Percentiles rank a stretch among this genome's conserved stretches.
Conservation (phyloP, 441 rosid species). For the Euphorbia celastroides region DNA sequence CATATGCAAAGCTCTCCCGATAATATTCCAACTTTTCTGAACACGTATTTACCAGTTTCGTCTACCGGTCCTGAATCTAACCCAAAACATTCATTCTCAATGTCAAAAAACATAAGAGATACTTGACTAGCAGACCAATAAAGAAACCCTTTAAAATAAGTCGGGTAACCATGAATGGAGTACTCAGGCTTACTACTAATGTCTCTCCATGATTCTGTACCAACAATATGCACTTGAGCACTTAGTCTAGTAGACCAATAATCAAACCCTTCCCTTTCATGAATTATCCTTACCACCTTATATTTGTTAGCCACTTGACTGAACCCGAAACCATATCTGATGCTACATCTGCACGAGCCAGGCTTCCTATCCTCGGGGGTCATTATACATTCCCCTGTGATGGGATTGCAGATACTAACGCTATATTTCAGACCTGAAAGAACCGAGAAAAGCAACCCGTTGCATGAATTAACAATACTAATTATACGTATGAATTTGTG, state of each 20-base stretch:
- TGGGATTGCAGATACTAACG: no score
- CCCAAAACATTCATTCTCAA: neutral
- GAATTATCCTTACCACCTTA: neutral
- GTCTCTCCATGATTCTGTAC: neutral
- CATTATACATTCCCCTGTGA: no score
- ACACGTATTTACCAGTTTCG: neutral
- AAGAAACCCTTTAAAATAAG: neutral
- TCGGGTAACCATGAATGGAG: neutral
- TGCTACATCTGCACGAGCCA: no score
- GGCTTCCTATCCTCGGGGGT: no score
- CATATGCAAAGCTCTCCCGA: neutral
- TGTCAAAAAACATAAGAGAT: neutral
- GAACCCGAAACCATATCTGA: neutral
- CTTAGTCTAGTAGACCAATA: no score
- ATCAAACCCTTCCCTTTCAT: no score
- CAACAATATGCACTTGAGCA: neutral
- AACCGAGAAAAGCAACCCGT: no score
- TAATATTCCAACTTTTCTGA: neutral
- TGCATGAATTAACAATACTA: no score
- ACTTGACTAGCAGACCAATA: neutral
- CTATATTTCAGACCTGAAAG: no score
- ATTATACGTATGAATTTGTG: no score
- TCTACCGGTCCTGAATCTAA: neutral
- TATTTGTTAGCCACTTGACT: neutral
- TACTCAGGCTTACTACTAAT: neutral